Percentiles rank a stretch among this genome's conserved stretches.
Conservation (phyloP, 768 basidiomycete genomes). For the Xerocomellus chrysenteron region DNA sequence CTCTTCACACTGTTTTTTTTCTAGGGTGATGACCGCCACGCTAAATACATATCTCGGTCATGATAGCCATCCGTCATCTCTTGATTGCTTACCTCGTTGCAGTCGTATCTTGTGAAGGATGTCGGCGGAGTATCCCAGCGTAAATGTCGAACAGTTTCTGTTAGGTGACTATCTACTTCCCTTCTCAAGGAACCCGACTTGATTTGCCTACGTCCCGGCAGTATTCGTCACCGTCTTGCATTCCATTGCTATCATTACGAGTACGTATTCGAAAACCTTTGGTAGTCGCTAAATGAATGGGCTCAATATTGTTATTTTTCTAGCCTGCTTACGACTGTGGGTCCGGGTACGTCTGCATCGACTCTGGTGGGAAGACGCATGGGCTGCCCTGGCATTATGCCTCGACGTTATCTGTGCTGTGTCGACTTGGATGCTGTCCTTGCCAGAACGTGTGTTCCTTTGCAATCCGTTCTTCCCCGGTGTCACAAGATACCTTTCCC, state of each 20-base stretch:
- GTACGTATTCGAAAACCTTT: not conserved
- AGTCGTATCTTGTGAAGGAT: not conserved
- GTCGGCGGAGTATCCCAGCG: not conserved
- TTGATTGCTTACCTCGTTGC: not conserved
- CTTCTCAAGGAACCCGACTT: not conserved
- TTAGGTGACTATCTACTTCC: not conserved
- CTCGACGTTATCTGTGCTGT: slow-evolving; percentile 3
- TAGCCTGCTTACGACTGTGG: slow-evolving; percentile 11
- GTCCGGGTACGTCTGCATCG: slow-evolving; percentile 4
- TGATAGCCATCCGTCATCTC: not conserved
- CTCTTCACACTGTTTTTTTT: not conserved
- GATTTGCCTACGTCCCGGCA: not conserved
- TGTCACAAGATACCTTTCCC: not conserved
- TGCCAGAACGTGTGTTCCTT: slow-evolving; percentile 3
- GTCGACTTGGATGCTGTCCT: slow-evolving; percentile 6
- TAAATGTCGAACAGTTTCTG: not conserved
- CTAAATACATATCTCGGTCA: not conserved
- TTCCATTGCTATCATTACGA: not conserved
- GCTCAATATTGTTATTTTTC: not conserved
- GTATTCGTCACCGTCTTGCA: slow-evolving; percentile 13
- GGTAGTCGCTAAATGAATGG: not conserved
- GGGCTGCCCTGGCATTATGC: slow-evolving; percentile 5
- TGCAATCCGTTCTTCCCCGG: too few species aligned
- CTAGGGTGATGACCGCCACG: not conserved
- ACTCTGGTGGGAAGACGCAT: slow-evolving; percentile 17